Evolutionary conservation across 192 early-diverging fungal species (phyloP), one percentile per base, ranked within the genome.

Genomic region (Mortierella claussenii): DNA sequence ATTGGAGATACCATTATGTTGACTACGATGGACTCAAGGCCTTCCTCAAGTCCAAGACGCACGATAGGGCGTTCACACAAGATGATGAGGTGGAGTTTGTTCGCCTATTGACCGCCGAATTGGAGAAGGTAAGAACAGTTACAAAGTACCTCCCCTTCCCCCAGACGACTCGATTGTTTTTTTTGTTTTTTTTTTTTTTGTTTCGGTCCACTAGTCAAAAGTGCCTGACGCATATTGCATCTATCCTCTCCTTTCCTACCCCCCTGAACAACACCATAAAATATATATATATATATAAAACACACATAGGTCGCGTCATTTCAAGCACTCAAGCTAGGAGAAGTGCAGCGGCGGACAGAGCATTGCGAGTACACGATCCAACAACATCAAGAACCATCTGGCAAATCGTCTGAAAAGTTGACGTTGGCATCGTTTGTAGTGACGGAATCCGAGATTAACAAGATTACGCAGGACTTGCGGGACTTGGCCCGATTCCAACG

Each of bases 61-160:
- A 85, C 21, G 86, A 86, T 37, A 86, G 85, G 13, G 70, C 78
- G 1, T 94, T 94, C 82, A 92, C 87, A 12, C 92, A 94, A 46
- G 83, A 92, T 60, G 90, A 95, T 55, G 96, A 96, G 66, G 86
- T 86, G 3, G 87, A 91, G 47, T 96, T 98, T 86, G 93, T 96
- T 17, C 90, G 94, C 63, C 69, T 86, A 33, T 74, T 98, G 18
- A 91, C 92, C 50, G 83, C 87, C 36, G 95, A 98, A 76, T 88
- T 98, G 28, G 94, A 94, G 73, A 98, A 96, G 90, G 89, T 90
- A 83, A 80, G 28, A 34, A 43, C 36, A 52, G 4, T 64, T 58
- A 36, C 58, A n/a, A n/a, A n/a, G n/a, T n/a, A n/a, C n/a, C n/a
- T n/a, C n/a, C n/a, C n/a, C n/a, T n/a, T n/a, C n/a, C n/a, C n/a